Conservation (phyloP, 2,329 filamentous ascomycete genomes). For the Neurospora sp. region DNA sequence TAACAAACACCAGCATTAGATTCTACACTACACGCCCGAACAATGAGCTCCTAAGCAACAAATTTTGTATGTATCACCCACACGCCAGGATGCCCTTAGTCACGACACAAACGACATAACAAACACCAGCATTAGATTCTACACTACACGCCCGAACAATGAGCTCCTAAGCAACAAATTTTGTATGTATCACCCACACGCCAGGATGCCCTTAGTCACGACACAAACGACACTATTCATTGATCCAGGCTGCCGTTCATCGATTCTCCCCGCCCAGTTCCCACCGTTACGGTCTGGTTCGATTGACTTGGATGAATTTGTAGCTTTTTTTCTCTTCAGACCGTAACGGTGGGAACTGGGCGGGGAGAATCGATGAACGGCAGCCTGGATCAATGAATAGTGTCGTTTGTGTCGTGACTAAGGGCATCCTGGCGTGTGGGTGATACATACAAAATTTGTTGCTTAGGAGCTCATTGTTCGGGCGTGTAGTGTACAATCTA, state of each 20-base stretch:
- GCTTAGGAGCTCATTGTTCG: no score
- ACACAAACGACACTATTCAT: background rate
- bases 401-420: background rate
- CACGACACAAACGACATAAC: no score
- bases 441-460: no score
- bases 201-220: background rate
- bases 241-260: background rate
- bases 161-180: no score
- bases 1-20: no score
- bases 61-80: no score
- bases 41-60: no score
- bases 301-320: background rate
- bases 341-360: background rate
- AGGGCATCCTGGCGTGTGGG: background rate
- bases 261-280: background rate
- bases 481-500: background rate
- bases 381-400: background rate
- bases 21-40: background rate
- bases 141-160: no score
- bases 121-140: background rate
- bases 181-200: background rate
- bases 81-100: background rate
- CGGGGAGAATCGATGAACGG: background rate
- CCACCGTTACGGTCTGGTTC: background rate
- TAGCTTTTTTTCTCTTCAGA: background rate